Percentiles rank a stretch among this genome's conserved stretches.
Conservation (phyloP, 1,284 basidiomycete species). For the Bjerkandera adusta region DNA sequence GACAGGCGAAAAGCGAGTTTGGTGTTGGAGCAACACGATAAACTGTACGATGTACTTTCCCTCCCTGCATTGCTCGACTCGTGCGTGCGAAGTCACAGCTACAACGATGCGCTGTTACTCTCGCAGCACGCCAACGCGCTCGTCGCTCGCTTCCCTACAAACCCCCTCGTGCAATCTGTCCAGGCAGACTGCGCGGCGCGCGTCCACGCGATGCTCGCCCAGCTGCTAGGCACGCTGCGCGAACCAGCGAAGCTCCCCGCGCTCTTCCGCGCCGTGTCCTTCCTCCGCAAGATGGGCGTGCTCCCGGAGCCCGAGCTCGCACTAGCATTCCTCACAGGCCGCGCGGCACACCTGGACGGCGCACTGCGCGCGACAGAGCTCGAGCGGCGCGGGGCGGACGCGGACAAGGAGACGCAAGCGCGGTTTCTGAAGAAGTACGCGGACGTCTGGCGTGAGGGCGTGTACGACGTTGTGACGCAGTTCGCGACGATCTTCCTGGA, state of each 20-base stretch:
- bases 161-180: constrained; percentile 50
- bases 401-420: constrained; percentile 61
- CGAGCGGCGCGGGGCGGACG: constrained; percentile 33
- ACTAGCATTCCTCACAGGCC: constrained; percentile 65
- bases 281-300: constrained; percentile 76
- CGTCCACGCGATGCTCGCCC: constrained; percentile 69
- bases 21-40: constrained; percentile 88
- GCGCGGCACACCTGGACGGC: constrained; percentile 50
- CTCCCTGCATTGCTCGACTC: constrained; percentile 89
- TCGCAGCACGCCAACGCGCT: constrained; percentile 61
- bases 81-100: constrained; percentile 88
- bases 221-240: constrained; percentile 77
- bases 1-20: constrained; percentile 73
- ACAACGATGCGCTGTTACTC: constrained; percentile 86
- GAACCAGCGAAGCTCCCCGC: constrained; percentile 88
- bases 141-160: constrained; percentile 37
- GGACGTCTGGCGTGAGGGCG: constrained; percentile 89
- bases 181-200: constrained; percentile 75
- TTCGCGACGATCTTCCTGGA: constrained; percentile 90
- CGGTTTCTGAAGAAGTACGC: constrained; percentile 84
- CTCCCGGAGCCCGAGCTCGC: constrained; percentile 64
- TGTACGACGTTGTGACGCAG: constrained; percentile 90
- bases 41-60: constrained; percentile 87
- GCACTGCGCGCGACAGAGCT: constrained; percentile 43
- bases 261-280: constrained; percentile 84